Base-by-base conservation (phyloP, 2,329 filamentous ascomycete genomes). In the Leptographium wingfieldii region DNA sequence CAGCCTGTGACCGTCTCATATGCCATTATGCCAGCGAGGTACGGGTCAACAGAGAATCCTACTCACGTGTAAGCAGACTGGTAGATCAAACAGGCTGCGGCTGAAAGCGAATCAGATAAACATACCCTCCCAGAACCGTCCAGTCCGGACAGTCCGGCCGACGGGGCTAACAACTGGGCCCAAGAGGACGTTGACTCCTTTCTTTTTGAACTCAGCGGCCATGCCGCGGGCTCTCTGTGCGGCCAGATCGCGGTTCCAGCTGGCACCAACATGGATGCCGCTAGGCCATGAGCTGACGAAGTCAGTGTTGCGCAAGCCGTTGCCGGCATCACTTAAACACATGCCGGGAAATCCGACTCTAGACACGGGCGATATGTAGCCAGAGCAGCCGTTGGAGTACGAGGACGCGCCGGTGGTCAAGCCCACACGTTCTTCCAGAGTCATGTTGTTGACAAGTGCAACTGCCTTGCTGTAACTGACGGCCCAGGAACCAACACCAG, bases 151-250 rank as follows among this genome's bases (percentile, higher is more conserved):
- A 55, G 84, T 76, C 3, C 84, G 76, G 11, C 85, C 85, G 0
- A 86, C 67, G 0, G 85, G 84, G 0, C 84, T 83, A 61, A 89
- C 83, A 0, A 88, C 88, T 2, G 90, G 90, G 0, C 89, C 90
- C 7, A 95, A 77, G 59, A 87, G 80, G 19, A 94, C 79, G 68
- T 95, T 88, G 35, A 90, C 82, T 54, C 90, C 90, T 70, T 95
- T 95, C 52, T 74, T 81, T 62, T 79, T 81, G 69, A 89, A 88
- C 70, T 95, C 90, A 59, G 78, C 75, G 6, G 86, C 90, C 85
- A 95, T 90, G 55, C 85, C 86, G 58, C 80, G 73, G 31, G 85
- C 90, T 56, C 89, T 82, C 56, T 78, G 74, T 66, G 83, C 83
- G 61, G 88, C 83, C 55, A 92, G 77, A 9, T 80, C 75, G 61